A percentile compares a stretch with the other conserved stretches of the same genome.
These are phyloP conservation scores for Podospora anserina DNA, from an alignment of 495 filamentous ascomycete species.

Conservation along the genomic window DNA sequence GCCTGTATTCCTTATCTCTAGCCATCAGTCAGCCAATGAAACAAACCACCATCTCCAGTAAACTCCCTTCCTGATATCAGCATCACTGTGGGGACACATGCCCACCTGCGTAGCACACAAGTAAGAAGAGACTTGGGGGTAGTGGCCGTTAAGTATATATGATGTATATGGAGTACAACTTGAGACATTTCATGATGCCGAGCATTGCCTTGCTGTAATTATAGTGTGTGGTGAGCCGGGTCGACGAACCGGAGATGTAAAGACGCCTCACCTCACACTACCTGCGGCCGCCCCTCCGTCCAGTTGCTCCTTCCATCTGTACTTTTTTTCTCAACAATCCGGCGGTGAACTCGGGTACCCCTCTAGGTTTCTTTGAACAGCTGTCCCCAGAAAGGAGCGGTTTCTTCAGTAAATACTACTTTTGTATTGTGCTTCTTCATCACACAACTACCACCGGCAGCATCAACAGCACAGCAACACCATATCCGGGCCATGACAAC, in stretches of 20 bases:
- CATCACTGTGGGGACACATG: conserved; percentile 9
- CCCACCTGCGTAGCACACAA: conserved; percentile 4
- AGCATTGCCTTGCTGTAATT: neutral
- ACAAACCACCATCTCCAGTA: neutral
- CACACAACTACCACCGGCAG: neutral
- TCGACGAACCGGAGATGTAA: neutral
- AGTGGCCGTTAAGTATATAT: neutral
- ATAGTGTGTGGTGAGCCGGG: neutral
- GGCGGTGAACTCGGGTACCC: neutral
- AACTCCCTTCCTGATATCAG: conserved; percentile 22
- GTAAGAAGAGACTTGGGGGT: no score
- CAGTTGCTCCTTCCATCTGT: neutral
- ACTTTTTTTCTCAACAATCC: neutral
- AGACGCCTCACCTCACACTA: neutral
- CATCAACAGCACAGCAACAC: neutral
- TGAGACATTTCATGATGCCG: conserved; percentile 7
- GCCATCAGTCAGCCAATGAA: conserved; percentile 24
- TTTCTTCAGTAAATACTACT: neutral
- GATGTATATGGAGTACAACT: neutral
- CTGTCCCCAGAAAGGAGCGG: neutral
- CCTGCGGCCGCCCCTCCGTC: neutral
- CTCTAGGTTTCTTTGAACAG: neutral
- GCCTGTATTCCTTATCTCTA: conserved; percentile 27
- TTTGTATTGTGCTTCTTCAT: neutral
- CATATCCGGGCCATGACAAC: neutral